These are phyloP conservation scores for Ambrosiella cleistominuta DNA, from an alignment of 2,329 filamentous ascomycete genomes.

Conservation along the genomic window DNA sequence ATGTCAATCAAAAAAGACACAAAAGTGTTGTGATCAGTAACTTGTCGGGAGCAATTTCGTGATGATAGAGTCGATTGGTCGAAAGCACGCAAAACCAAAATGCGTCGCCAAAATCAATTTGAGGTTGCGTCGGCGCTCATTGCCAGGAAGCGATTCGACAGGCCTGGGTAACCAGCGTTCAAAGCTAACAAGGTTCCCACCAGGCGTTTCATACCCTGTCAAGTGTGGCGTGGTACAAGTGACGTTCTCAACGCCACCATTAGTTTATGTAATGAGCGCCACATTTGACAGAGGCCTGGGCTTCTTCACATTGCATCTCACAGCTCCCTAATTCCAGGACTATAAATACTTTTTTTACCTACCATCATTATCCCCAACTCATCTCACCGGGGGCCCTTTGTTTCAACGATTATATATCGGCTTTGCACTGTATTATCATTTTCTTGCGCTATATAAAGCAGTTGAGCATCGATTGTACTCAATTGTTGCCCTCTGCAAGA, in stretches of 20 bases:
- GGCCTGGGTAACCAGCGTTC: not conserved
- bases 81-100: constrained; percentile 2
- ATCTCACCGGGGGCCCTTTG: not conserved
- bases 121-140: not conserved
- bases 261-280: not conserved
- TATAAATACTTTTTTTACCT: not conserved
- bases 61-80: not conserved
- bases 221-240: not conserved
- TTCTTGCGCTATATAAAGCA: too few species aligned
- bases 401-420: too few species aligned
- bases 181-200: not conserved
- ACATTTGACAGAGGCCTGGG: not conserved
- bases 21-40: too few species aligned
- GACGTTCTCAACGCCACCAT: not conserved
- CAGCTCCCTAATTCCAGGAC: not conserved
- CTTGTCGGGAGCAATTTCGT: not conserved
- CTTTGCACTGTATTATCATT: too few species aligned
- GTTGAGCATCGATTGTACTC: too few species aligned
- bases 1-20: too few species aligned
- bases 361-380: not conserved
- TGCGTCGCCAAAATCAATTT: not conserved
- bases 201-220: not conserved
- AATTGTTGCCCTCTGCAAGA: too few species aligned
- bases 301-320: not conserved
- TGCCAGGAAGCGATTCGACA: not conserved